A percentile compares a stretch with the other conserved stretches of the same genome.
phyloP scores from a whole-genome alignment of 306 rosid species.

The Cicer judaicum region DNA sequence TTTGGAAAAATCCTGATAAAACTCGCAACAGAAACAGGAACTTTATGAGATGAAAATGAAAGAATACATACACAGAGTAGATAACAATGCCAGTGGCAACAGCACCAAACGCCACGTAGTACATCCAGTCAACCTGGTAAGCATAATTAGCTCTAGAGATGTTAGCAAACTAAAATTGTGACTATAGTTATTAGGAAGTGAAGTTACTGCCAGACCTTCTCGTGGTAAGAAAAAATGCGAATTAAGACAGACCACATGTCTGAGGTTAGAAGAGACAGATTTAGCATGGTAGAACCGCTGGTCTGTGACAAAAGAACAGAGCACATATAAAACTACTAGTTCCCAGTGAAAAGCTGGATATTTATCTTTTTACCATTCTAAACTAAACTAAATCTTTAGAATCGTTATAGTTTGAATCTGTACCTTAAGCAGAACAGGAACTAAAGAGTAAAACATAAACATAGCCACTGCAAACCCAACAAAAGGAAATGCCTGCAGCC shows the following conservation, averaged over 20 bases:
- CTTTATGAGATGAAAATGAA: conserved; percentile 13
- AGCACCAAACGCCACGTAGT: conserved; percentile 80
- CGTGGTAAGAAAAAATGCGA: conserved; percentile 85
- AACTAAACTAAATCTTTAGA: conserved; percentile 17
- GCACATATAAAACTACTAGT: conserved; percentile 8
- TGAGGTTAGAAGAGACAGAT: conserved; percentile 90
- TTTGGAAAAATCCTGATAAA: conserved; percentile 10
- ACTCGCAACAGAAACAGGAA: not conserved
- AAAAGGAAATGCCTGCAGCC: conserved; percentile 86
- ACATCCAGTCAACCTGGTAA: conserved; percentile 97
- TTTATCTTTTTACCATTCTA: not conserved
- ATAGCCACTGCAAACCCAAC: conserved; percentile 85
- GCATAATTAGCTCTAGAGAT: conserved; percentile 42
- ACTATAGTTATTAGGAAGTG: not conserved
- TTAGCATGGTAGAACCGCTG: conserved; percentile 91
- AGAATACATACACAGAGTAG: conserved; percentile 77
- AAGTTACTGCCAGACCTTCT: conserved; percentile 65
- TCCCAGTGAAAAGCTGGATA: conserved; percentile 10
- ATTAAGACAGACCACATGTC: conserved; percentile 98
- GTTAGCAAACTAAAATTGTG: conserved; percentile 32
- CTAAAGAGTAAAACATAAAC: conserved; percentile 92
- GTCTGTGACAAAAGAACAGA: conserved; percentile 57
- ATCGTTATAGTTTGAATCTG: conserved; percentile 33
- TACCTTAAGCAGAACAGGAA: conserved; percentile 91
- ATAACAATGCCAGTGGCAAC: conserved; percentile 74